Percentiles rank a stretch among this genome's conserved stretches.
phyloP scores from a whole-genome alignment of 805 yeast genomes.

The Cyberlindnera amylophila region DNA sequence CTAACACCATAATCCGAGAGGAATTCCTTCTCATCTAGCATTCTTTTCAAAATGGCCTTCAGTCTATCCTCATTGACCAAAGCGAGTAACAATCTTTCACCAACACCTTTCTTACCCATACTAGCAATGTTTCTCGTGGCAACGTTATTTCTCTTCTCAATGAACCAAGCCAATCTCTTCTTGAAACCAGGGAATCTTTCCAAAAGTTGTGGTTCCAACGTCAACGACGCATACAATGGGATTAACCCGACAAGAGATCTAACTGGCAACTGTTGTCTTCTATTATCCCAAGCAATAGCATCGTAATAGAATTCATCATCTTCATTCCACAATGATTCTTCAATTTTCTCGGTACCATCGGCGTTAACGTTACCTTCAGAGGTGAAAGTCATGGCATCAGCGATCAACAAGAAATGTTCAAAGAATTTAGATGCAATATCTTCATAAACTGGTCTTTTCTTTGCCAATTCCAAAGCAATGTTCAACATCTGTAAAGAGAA shows the following conservation, averaged over 20 bases:
- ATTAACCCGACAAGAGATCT: conserved; percentile 88
- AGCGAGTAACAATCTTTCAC: conserved; percentile 75
- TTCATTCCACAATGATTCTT: conserved; percentile 83
- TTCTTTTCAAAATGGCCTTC: conserved; percentile 65
- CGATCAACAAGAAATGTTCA: conserved; percentile 86
- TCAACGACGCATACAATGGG: conserved; percentile 84
- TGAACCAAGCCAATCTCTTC: conserved; percentile 80
- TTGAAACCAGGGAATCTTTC: conserved; percentile 78
- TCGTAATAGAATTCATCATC: conserved; percentile 86
- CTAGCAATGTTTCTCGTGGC: conserved; percentile 84
- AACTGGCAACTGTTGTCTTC: conserved; percentile 70
- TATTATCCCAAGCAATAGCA: conserved; percentile 74
- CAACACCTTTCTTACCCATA: conserved; percentile 70
- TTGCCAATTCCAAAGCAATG: conserved; percentile 86
- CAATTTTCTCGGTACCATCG: conserved; percentile 39
- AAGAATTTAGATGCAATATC: conserved; percentile 92
- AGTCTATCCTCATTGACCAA: conserved; percentile 79
- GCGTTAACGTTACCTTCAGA: conserved; percentile 18
- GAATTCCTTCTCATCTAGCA: conserved; percentile 86
- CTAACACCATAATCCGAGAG: conserved; percentile 82
- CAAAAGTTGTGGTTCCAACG: conserved; percentile 80
- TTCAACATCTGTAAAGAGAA: conserved; percentile 86
- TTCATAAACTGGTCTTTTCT: conserved; percentile 80
- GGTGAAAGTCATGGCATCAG: conserved; percentile 86
- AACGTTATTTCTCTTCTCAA: conserved; percentile 61